Conservation (phyloP, 2,329 filamentous ascomycete species). For the Corynespora cassiicola region DNA sequence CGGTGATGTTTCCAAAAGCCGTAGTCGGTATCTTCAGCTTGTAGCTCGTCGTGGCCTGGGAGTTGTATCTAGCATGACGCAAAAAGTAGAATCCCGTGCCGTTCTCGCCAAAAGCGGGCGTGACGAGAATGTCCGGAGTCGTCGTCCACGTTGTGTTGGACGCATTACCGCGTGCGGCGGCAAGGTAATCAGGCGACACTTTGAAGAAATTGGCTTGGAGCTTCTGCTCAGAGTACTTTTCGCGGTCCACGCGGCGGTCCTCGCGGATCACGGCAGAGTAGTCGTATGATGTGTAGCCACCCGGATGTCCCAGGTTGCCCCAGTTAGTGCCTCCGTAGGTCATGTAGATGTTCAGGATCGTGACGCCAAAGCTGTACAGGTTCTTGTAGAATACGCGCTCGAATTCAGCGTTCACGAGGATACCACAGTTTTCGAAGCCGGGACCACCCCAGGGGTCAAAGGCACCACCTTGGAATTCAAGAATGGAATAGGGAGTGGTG, state of each 20-base stretch:
- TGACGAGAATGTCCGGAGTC: constrained; percentile 63
- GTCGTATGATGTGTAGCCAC: constrained; percentile 64
- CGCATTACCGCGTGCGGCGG: constrained; percentile 46
- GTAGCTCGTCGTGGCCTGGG: constrained; percentile 64
- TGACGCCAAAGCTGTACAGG: constrained; percentile 68
- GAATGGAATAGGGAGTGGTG: constrained; percentile 68
- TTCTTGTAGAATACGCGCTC: constrained; percentile 83
- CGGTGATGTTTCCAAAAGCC: constrained; percentile 58
- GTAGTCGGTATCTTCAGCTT: constrained; percentile 68
- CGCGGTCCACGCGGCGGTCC: constrained; percentile 69
- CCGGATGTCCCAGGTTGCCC: constrained; percentile 71
- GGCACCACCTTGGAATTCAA: constrained; percentile 74
- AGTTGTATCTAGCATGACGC: constrained; percentile 71
- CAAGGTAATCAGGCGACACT: constrained; percentile 73
- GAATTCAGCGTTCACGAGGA: constrained; percentile 74
- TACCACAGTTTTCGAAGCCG: constrained; percentile 71
- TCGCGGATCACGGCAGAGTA: constrained; percentile 72
- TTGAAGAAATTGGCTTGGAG: constrained; percentile 77
- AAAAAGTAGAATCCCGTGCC: constrained; percentile 68
- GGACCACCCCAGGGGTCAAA: constrained; percentile 78
- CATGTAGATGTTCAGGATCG: constrained; percentile 79
- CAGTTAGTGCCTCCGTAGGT: constrained; percentile 82
- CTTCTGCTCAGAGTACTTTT: constrained; percentile 83
- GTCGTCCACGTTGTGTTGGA: constrained; percentile 38
- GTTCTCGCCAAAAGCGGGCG: constrained; percentile 63